Evolutionary conservation across 345 rosid species (phyloP), one percentile per base, ranked within the genome.

Genomic region (Citrus mangshanensis): DNA sequence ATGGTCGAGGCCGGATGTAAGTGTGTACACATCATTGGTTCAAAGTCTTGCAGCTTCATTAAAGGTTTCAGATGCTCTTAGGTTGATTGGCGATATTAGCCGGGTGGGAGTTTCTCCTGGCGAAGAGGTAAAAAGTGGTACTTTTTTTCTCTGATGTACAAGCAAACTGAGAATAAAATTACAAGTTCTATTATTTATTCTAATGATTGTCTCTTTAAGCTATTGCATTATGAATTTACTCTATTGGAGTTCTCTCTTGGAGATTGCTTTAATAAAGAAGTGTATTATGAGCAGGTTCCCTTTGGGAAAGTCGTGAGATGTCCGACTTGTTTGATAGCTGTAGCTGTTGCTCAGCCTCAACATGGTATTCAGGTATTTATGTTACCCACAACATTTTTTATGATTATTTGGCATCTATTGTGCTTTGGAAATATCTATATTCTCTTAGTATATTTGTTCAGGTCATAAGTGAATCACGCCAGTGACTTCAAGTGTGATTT

Each of bases 231-330:
- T 34, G 69, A 25, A 46, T 46, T 13, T 46, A 46, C 18, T 3
- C 51, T 22, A 37, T 61, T 71, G 51, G 49, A 51, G 18, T 46
- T 13, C 18, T 46, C 51, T 46, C 18, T 46, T 46, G 51, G 51
- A 13, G 51, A 13, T 46, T 46, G 16, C 18, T 46, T 4, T 46
- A 46, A 46, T 46, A 46, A 46, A 46, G 18, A 13, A 4, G 34
- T 65, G 68, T 68, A 34, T 21, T 18, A 60, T 35, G 51, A 25
- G 61, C 58, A 96, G 99, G 98, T 96, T 69, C 97, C 97, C 16
- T 94, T 96, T 82, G 99, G 99, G 68, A 91, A 89, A 88, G 93
- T 96, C 77, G 94, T 96, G 74, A 89, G 91, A 79, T 96, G 99
- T 83, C 99, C 98, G 10, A 87, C 84, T 70, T 94, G 99, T 85